A percentile compares a stretch with the other conserved stretches of the same genome.
phyloP scores from a whole-genome alignment of 768 basidiomycete species.

The Hydnomerulius pinastri region DNA sequence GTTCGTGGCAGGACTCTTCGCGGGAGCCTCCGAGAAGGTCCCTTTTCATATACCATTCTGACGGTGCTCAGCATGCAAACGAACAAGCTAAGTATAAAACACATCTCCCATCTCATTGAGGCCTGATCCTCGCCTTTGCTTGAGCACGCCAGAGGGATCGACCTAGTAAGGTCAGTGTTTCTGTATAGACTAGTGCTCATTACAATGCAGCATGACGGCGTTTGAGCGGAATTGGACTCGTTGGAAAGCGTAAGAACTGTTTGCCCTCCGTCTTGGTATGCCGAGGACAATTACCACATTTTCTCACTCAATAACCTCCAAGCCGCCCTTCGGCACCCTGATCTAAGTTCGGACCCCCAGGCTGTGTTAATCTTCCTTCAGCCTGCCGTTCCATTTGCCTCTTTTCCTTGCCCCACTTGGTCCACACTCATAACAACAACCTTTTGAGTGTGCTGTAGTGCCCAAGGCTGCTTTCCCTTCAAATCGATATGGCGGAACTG shows the following conservation, averaged over 20 bases:
- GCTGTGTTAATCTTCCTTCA: not conserved
- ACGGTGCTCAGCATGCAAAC: not conserved
- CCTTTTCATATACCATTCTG: not conserved
- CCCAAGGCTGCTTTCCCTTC: not conserved
- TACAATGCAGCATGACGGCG: not conserved
- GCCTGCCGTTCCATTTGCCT: too few relatives aligned
- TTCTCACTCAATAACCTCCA: not conserved
- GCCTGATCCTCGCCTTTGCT: too few relatives aligned
- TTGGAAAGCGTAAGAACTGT: not conserved
- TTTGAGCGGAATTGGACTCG: not conserved
- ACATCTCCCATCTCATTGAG: too few relatives aligned
- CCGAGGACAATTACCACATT: not conserved
- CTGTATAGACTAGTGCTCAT: too few relatives aligned
- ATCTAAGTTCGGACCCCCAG: not conserved
- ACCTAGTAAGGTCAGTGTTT: too few relatives aligned
- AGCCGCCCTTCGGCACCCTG: not conserved
- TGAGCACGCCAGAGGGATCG: too few relatives aligned
- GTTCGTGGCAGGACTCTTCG: too few relatives aligned
- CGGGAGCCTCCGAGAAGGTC: too few relatives aligned
- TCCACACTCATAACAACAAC: not conserved
- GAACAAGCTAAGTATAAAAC: not conserved
- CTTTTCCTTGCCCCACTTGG: too few relatives aligned
- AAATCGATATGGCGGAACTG: not conserved
- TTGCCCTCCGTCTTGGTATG: not conserved
- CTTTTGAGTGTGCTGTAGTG: not conserved